phyloP scores from a whole-genome alignment of 2,329 filamentous ascomycete genomes.

The Colletotrichum sp. region DNA sequence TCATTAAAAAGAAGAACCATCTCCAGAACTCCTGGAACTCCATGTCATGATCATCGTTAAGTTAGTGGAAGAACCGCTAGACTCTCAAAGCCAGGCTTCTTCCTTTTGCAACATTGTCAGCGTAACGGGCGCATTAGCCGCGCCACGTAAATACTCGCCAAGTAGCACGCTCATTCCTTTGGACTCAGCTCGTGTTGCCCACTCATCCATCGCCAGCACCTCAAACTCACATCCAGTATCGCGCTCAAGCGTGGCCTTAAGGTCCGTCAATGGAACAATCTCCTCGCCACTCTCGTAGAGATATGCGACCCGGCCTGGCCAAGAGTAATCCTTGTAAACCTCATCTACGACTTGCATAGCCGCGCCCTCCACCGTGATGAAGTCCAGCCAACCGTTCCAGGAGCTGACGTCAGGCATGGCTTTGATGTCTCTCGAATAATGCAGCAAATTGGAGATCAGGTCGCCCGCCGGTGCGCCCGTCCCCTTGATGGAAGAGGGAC shows the following conservation, averaged over 20 bases:
- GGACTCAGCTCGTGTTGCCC: background rate
- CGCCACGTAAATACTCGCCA: background rate
- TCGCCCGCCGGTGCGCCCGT: background rate
- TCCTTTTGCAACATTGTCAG: background rate
- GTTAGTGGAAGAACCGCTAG: background rate
- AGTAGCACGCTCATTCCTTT: background rate
- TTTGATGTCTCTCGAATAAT: background rate
- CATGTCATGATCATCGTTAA: background rate
- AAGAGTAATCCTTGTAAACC: background rate
- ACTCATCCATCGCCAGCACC: background rate
- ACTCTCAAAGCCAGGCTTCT: background rate
- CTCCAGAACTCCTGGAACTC: background rate
- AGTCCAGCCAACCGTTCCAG: background rate
- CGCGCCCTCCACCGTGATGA: background rate
- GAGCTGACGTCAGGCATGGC: background rate
- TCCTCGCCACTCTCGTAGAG: background rate
- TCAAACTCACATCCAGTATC: background rate
- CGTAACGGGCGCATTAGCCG: background rate
- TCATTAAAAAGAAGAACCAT: background rate
- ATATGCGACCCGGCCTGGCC: background rate
- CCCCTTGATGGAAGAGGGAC: constrained; percentile 19
- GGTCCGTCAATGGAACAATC: background rate
- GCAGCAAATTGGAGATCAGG: background rate
- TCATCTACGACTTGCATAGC: background rate
- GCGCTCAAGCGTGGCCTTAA: background rate